A percentile compares a stretch with the other conserved stretches of the same genome.
Conservation (phyloP, 768 basidiomycete genomes). For the Pleurotus ostreatus region DNA sequence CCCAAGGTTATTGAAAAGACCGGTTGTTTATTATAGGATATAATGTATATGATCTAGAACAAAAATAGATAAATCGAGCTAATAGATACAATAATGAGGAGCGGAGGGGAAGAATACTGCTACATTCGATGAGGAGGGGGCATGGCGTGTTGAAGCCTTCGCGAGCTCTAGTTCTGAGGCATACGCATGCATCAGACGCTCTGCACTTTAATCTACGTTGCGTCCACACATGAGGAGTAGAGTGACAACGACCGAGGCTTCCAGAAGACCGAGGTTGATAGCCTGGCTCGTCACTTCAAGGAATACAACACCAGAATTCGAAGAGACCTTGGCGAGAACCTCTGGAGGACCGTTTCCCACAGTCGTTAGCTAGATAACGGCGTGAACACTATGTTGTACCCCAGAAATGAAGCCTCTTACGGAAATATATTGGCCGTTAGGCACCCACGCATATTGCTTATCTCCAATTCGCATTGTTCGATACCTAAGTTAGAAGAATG, state of each 20-base stretch:
- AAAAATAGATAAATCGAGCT: background rate
- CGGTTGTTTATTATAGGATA: too few species aligned
- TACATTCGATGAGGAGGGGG: background rate
- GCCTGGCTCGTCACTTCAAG: conserved; percentile 58
- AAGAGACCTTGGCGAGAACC: conserved; percentile 50
- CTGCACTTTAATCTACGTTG: conserved; percentile 46
- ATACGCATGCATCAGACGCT: too few species aligned
- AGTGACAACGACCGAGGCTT: conserved; percentile 46
- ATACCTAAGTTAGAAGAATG: conserved; percentile 22
- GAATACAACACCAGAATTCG: conserved; percentile 36
- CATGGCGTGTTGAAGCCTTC: background rate
- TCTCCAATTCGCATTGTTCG: conserved; percentile 52
- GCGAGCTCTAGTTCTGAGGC: too few species aligned
- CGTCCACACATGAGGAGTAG: conserved; percentile 56
- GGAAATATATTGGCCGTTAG: conserved; percentile 48
- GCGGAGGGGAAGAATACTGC: background rate
- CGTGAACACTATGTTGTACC: background rate
- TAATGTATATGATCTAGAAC: too few species aligned
- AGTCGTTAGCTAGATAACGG: conserved; percentile 40
- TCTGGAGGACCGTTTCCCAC: conserved; percentile 28
- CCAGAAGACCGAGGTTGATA: conserved; percentile 50
- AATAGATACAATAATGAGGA: background rate
- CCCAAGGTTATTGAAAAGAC: too few species aligned
- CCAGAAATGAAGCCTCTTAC: conserved; percentile 29
- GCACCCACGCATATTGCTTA: conserved; percentile 51